Base-by-base conservation (phyloP, 805 yeast genomes). In the Cyberlindnera mycetangii region DNA sequence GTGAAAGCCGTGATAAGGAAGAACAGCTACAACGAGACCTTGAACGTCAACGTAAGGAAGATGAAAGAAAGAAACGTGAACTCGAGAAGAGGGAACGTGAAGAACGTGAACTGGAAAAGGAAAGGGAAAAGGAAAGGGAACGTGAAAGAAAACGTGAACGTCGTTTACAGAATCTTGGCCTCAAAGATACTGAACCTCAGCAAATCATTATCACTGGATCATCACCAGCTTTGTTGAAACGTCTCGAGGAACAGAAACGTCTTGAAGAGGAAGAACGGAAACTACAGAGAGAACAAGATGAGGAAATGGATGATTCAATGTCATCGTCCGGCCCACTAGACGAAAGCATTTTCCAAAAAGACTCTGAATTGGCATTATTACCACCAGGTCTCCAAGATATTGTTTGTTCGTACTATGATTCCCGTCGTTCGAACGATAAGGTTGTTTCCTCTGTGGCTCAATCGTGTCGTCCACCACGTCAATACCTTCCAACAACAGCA, bases 321-420 rank as follows among this genome's bases (percentile, higher is more conserved):
- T 10, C 25, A n/a, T 19, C 37, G n/a, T 14, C 17, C 15, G 40
- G 43, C 5, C 50, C 58, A 10, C 36, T 52, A 11, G 55, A 56
- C 31, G 58, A 54, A 31, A 19, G 53, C 8, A 21, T 34, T 3
- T 57, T 47, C 44, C 42, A 44, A 34, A 34, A 41, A n/a, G 63
- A 59, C 39, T 36, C 52, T 1, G 48, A 49, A 11, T 27, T 59
- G 18, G 30, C 54, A 16, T 34, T 32, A 7, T 38, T 55, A 15
- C 63, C 67, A 16, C 64, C 66, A 10, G 67, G 67, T 12, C 51
- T 62, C n/a, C 66, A 62, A 34, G 61, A 61, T 41, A 50, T 62
- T 18, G 52, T 62, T 1, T 34, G 52, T 12, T 60, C 65, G 2
- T 59, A 54, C 45, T 55, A 60, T 32, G 53, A 59, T 7, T 33